phyloP scores from a whole-genome alignment of 2,329 filamentous ascomycete species.

The Phyllosticta ampelicida region DNA sequence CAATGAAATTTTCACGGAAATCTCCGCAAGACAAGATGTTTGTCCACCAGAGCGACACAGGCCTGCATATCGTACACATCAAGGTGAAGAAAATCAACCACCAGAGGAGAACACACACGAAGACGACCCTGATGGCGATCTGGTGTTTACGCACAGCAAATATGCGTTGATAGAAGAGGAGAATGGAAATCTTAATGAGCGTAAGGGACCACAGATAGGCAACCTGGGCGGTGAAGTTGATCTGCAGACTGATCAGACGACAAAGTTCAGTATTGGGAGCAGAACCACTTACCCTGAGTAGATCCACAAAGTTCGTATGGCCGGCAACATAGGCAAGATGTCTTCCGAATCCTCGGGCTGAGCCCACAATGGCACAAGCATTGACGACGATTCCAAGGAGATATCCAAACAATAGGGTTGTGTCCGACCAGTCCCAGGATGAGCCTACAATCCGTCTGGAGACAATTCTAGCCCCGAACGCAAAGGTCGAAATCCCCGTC shows the following conservation, averaged over 20 bases:
- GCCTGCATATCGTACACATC: constrained; percentile 20
- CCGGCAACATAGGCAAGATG: background rate
- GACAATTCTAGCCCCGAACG: background rate
- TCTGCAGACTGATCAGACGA: constrained; percentile 10
- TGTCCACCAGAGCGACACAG: constrained; percentile 14
- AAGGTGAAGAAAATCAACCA: constrained; percentile 18
- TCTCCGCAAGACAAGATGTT: background rate
- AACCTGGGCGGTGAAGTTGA: constrained; percentile 20
- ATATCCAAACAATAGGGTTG: background rate
- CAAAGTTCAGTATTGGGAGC: background rate
- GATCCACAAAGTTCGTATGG: background rate
- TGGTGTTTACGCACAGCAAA: constrained; percentile 17
- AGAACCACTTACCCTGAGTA: background rate
- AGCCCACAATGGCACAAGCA: background rate
- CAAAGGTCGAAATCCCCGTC: background rate
- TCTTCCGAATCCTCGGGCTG: background rate
- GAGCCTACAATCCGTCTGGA: constrained; percentile 2
- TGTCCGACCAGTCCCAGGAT: constrained; percentile 4
- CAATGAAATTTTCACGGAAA: background rate
- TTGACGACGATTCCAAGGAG: background rate
- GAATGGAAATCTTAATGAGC: constrained; percentile 21
- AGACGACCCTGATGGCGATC: constrained; percentile 16
- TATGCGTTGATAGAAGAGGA: constrained; percentile 22
- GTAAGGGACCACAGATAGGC: constrained; percentile 19
- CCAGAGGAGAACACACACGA: constrained; percentile 17